A percentile compares a stretch with the other conserved stretches of the same genome.
Evolutionary conservation across 768 basidiomycete genomes (phyloP).

Genomic region (Kwoniella mangroviensis): DNA sequence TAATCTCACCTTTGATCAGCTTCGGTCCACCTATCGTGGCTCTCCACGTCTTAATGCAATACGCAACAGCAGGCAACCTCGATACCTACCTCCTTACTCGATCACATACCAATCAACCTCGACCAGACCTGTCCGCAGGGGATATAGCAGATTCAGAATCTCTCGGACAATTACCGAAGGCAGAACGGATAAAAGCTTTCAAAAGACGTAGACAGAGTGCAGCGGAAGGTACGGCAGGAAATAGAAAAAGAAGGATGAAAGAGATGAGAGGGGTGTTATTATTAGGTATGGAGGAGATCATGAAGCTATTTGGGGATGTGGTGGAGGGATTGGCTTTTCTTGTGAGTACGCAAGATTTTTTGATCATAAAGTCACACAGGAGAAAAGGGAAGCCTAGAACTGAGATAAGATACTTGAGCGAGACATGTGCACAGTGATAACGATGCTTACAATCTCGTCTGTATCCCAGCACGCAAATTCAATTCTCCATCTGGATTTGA

Average conservation of each 20-base stretch:
- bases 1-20: constrained; percentile 46
- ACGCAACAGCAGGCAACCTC: constrained; percentile 59
- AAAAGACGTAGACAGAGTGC: constrained; percentile 42
- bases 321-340: constrained; percentile 85
- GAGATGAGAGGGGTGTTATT: constrained; percentile 70
- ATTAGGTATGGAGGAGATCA: constrained; percentile 80
- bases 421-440: no score
- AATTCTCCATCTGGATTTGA: constrained; percentile 89
- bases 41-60: constrained; percentile 65
- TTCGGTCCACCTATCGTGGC: constrained; percentile 89
- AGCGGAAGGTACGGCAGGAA: constrained; percentile 6
- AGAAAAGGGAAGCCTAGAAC: background rate
- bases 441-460: background rate
- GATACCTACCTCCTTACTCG: constrained; percentile 55
- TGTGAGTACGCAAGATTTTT: constrained; percentile 61
- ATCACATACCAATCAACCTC: constrained; percentile 35
- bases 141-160: constrained; percentile 43
- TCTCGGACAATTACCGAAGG: constrained; percentile 35
- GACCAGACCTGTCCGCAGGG: constrained; percentile 34
- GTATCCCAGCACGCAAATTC: constrained; percentile 58
- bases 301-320: constrained; percentile 79
- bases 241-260: constrained; percentile 29
- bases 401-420: background rate
- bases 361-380: background rate
- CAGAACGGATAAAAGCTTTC: constrained; percentile 51